These are phyloP conservation scores for Naganishia onofrii DNA, from an alignment of 768 basidiomycete genomes.

Conservation along the genomic window DNA sequence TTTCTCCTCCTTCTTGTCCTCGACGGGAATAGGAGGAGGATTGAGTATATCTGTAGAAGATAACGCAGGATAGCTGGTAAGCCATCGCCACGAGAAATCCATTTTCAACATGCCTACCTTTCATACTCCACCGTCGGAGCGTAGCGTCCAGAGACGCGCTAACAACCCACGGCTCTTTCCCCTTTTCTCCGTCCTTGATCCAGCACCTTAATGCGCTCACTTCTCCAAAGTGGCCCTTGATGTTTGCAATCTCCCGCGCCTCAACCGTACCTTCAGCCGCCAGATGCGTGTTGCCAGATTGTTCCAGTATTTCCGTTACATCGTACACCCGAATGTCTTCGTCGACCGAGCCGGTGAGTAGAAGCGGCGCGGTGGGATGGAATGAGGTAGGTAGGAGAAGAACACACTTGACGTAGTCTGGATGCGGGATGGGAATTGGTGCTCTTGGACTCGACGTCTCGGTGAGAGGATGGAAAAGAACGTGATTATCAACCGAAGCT, in stretches of 20 bases:
- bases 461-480: constrained; percentile 59
- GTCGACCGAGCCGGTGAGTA: constrained; percentile 73
- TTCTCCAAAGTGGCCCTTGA: constrained; percentile 89
- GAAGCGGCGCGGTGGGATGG: constrained; percentile 62
- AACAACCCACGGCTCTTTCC: constrained; percentile 75
- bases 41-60: constrained; percentile 32
- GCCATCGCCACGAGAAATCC: neutral
- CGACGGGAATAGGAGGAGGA: constrained; percentile 41
- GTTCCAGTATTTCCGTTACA: constrained; percentile 64
- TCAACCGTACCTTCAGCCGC: neutral
- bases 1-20: constrained; percentile 45
- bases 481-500: constrained; percentile 89
- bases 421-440: constrained; percentile 55
- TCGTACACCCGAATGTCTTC: constrained; percentile 81
- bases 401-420: constrained; percentile 70
- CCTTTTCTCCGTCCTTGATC: constrained; percentile 58
- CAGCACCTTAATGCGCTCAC: constrained; percentile 73
- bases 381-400: constrained; percentile 60
- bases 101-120: constrained; percentile 57
- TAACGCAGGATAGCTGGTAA: neutral
- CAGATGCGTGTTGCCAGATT: constrained; percentile 55
- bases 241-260: constrained; percentile 35
- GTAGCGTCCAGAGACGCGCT: constrained; percentile 83
- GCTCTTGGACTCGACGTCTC: constrained; percentile 28
- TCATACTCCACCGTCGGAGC: constrained; percentile 75